phyloP scores from a whole-genome alignment of 139 green algal species.

The Spirogloea muscicola region DNA sequence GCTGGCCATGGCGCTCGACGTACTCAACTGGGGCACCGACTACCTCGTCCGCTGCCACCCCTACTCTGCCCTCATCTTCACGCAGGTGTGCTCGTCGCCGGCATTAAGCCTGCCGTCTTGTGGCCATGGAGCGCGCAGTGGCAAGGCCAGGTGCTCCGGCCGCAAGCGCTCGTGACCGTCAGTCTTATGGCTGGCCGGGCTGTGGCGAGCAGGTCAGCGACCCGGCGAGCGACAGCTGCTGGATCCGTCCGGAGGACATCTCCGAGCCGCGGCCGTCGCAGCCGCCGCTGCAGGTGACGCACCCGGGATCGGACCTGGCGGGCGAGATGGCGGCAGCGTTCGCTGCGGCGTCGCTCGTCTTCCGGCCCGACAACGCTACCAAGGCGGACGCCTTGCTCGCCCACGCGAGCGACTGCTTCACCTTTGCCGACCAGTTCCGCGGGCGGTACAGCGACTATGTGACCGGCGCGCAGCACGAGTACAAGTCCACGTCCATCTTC shows the following conservation, averaged over 20 bases:
- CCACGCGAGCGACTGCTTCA: constrained; percentile 53
- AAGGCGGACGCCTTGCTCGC: constrained; percentile 55
- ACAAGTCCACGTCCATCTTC: constrained; percentile 49
- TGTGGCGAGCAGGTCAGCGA: constrained; percentile 48
- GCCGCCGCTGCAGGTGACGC: constrained; percentile 27
- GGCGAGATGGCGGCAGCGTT: constrained; percentile 61
- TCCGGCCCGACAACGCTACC: constrained; percentile 46
- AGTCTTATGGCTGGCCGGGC: constrained; percentile 25
- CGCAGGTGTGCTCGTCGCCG: constrained; percentile 47
- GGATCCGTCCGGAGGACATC: constrained; percentile 64
- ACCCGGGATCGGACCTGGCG: constrained; percentile 60
- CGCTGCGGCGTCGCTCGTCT: constrained; percentile 61
- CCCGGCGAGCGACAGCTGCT: constrained; percentile 53
- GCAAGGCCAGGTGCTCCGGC: not conserved
- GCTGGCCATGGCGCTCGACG: constrained; percentile 20
- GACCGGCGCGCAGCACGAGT: constrained; percentile 24
- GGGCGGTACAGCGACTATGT: constrained; percentile 58
- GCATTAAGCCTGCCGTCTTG: not conserved
- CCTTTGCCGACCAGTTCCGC: constrained; percentile 46
- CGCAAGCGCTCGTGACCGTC: constrained; percentile 1
- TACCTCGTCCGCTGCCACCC: constrained; percentile 56
- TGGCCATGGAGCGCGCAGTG: not conserved
- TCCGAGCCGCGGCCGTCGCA: constrained; percentile 17
- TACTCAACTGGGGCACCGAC: constrained; percentile 64
- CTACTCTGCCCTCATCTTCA: constrained; percentile 51